Evolutionary conservation across 768 basidiomycete species (phyloP).

Genomic region (Coprinellus micaceus): DNA sequence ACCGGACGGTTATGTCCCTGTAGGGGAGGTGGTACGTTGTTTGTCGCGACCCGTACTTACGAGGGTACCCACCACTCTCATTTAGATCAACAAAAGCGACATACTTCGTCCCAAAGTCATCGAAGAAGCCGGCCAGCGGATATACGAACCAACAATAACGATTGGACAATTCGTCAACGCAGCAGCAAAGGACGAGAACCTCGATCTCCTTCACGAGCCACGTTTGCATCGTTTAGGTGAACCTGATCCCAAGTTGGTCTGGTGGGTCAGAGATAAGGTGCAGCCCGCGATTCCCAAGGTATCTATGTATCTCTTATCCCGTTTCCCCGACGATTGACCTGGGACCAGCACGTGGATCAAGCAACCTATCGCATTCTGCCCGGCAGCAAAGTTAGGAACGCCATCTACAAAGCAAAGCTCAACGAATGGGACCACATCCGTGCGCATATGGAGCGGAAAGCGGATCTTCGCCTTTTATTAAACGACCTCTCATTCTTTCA

Average conservation of each 20-base stretch:
- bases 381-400: not conserved
- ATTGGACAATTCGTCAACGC: no score
- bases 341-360: not conserved
- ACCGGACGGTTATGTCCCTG: conserved; percentile 5
- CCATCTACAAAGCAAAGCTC: conserved; percentile 6
- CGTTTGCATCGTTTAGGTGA: not conserved
- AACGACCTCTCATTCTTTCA: not conserved
- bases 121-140: no score
- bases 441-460: not conserved
- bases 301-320: not conserved
- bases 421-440: conserved; percentile 3
- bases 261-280: not conserved
- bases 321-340: not conserved
- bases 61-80: no score
- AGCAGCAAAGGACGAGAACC: no score
- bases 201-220: conserved; percentile 1
- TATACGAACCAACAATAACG: no score
- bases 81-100: no score
- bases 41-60: not conserved
- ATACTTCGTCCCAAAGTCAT: no score
- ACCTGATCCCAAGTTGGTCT: not conserved
- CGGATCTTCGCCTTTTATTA: not conserved
- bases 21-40: conserved; percentile 3
- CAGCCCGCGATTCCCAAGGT: not conserved
- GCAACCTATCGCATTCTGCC: not conserved